These are phyloP conservation scores for Lichenothelia convexa DNA, from an alignment of 495 filamentous ascomycete species.

Conservation along the genomic window DNA sequence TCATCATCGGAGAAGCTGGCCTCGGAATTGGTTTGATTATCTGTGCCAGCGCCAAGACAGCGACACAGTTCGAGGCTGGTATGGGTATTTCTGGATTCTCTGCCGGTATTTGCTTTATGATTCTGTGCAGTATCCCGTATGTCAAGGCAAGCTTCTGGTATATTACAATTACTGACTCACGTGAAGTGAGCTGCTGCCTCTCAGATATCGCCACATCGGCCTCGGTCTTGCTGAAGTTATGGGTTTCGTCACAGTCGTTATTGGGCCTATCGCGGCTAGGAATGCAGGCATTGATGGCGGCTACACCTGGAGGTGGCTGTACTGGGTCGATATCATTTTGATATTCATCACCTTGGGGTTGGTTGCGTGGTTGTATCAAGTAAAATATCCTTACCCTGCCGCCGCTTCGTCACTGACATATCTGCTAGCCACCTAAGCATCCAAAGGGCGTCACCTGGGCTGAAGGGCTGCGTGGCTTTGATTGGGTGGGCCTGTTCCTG, in stretches of 20 bases:
- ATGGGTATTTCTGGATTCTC: slow-evolving; percentile 11
- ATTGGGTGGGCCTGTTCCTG: slow-evolving; percentile 17
- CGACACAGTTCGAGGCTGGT: slow-evolving; percentile 6
- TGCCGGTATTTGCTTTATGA: slow-evolving; percentile 4
- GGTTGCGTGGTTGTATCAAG: too few species aligned
- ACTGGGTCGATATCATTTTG: slow-evolving; percentile 11
- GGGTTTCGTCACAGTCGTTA: slow-evolving; percentile 17
- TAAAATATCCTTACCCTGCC: too few species aligned
- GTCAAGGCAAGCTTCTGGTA: background rate
- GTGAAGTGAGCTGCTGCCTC: slow-evolving; percentile 20
- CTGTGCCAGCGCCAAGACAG: slow-evolving; percentile 7
- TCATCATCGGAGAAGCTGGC: slow-evolving; percentile 12
- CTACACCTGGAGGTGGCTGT: slow-evolving; percentile 13
- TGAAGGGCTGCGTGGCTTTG: slow-evolving; percentile 14
- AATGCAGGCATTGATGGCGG: slow-evolving; percentile 11
- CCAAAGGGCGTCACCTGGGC: slow-evolving; percentile 16
- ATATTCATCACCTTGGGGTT: slow-evolving; percentile 11
- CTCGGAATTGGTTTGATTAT: slow-evolving; percentile 9
- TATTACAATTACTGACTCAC: slow-evolving; percentile 2
- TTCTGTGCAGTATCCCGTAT: background rate
- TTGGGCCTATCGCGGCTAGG: slow-evolving; percentile 18
- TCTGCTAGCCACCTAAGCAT: slow-evolving; percentile 17
- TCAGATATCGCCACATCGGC: slow-evolving; percentile 20
- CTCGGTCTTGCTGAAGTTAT: slow-evolving; percentile 16
- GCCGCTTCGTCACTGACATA: slow-evolving; percentile 7